These are phyloP conservation scores for Trifolium pratense DNA, from an alignment of 306 rosid species.

Conservation along the genomic window DNA sequence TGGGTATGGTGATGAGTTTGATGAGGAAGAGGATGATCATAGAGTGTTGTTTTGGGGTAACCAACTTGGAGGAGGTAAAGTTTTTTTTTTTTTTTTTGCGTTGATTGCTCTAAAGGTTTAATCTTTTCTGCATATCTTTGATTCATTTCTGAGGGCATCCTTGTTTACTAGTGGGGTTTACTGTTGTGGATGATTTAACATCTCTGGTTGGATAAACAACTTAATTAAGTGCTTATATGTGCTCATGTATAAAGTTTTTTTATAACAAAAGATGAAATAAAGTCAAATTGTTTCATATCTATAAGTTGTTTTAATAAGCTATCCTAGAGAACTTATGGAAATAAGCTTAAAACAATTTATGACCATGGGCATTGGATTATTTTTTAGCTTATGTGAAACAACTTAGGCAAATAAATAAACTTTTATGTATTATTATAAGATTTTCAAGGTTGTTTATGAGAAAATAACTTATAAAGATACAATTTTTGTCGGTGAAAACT, in stretches of 20 bases:
- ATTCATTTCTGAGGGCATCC: neutral
- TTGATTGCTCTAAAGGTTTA: neutral
- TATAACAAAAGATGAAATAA: neutral
- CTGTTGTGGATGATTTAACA: neutral
- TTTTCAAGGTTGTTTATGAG: no score
- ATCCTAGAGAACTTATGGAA: neutral
- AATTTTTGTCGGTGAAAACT: no score
- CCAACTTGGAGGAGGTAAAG: constrained; percentile 63
- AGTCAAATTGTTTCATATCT: neutral
- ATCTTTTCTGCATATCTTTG: constrained; percentile 7
- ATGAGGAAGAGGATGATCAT: constrained; percentile 91
- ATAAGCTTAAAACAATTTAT: neutral
- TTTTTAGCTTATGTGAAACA: no score
- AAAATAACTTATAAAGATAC: no score
- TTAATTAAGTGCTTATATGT: neutral
- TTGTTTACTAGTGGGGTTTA: neutral
- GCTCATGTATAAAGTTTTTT: neutral
- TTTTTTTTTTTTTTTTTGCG: neutral
- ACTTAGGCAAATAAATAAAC: no score
- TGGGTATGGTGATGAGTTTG: constrained; percentile 93
- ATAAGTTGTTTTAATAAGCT: neutral
- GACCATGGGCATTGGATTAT: no score
- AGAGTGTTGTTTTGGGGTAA: constrained; percentile 82
- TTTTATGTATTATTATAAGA: no score
- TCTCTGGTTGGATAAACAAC: neutral